Base-by-base conservation (phyloP, 352 stramenopile species). In the Globisporangium cederbergense region DNA sequence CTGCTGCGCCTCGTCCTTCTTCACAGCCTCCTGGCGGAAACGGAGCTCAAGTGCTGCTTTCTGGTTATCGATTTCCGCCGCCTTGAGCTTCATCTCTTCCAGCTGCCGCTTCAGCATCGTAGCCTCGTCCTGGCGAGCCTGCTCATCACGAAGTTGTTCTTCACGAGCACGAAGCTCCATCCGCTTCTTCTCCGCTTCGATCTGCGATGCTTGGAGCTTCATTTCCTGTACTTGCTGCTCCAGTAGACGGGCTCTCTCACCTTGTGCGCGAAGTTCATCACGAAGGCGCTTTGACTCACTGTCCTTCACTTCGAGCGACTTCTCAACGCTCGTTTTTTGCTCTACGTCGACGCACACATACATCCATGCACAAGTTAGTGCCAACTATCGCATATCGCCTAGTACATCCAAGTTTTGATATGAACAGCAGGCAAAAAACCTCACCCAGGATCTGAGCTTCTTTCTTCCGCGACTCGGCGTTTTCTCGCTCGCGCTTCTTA, bases 251-350 rank as follows among this genome's bases (percentile, higher is more conserved):
- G 79, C 76, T 40, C 78, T 78, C 28, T 85, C 73, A 36, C 76
- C 80, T 62, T 93, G 81, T 45, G 79, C 67, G 28, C 78, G 75
- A 45, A 93, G 55, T 47, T 92, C 73, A 11, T 89, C 74, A 38
- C 80, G 78, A 50, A 93, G 70, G 18, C 58, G 79, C 64, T 91
- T 88, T 1, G 86, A 84, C 55, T 95, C 84, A 50, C 54, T 71
- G 11, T 91, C 81, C 18, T 77, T 82, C 57, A 93, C 81, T 22
- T 72, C 76, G 22, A 90, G 71, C 38, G 81, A 90, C 50, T 84
- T 85, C 28, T 88, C 69, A 2, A 89, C 78, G 36, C 84, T 76
- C 22, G 67, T 81, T 60, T 88, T 85, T 4, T 93, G 65, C 22
- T 84, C 81, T 72, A 62, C 63, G 10, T 3, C 25, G 3, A 20